Evolutionary conservation across 495 filamentous ascomycete genomes (phyloP).

Genomic region (Lepidopterella palustris): DNA sequence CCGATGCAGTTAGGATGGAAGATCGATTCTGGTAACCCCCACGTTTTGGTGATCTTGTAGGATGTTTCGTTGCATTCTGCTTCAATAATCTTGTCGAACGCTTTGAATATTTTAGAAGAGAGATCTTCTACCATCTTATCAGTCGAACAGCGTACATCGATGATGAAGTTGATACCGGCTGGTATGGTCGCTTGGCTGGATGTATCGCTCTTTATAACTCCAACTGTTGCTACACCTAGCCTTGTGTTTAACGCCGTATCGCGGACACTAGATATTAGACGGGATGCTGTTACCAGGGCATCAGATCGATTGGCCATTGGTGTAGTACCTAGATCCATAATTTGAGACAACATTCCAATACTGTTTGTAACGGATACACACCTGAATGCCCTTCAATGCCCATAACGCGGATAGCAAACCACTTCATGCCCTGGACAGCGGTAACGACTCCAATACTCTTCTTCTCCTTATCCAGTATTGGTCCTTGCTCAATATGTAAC

Average conservation of each 20-base stretch:
- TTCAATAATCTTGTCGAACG: constrained; percentile 16
- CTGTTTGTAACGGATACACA: neutral
- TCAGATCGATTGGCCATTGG: constrained; percentile 22
- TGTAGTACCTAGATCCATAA: constrained; percentile 15
- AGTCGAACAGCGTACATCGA: constrained; percentile 23
- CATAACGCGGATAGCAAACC: constrained; percentile 19
- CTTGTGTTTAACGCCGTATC: constrained; percentile 17
- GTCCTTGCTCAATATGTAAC: constrained; percentile 29
- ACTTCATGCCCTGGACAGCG: constrained; percentile 25
- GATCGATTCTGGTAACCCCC: constrained; percentile 22
- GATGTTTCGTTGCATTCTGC: constrained; percentile 14
- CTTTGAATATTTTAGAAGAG: constrained; percentile 8
- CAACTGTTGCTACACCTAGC: constrained; percentile 25
- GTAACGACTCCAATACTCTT: constrained; percentile 26
- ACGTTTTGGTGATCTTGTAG: constrained; percentile 18
- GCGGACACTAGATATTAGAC: constrained; percentile 20
- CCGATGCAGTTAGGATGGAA: constrained; percentile 24
- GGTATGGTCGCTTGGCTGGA: constrained; percentile 23
- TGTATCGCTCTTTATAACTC: constrained; percentile 24
- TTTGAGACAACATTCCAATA: neutral
- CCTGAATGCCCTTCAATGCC: constrained; percentile 23
- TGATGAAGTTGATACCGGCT: constrained; percentile 22
- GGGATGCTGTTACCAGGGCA: constrained; percentile 23
- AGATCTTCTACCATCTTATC: constrained; percentile 21
- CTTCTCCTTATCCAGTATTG: constrained; percentile 17